Evolutionary conservation across 2,329 filamentous ascomycete species (phyloP), one percentile per base, ranked within the genome.

Genomic region (Hypomyces rosellus): DNA sequence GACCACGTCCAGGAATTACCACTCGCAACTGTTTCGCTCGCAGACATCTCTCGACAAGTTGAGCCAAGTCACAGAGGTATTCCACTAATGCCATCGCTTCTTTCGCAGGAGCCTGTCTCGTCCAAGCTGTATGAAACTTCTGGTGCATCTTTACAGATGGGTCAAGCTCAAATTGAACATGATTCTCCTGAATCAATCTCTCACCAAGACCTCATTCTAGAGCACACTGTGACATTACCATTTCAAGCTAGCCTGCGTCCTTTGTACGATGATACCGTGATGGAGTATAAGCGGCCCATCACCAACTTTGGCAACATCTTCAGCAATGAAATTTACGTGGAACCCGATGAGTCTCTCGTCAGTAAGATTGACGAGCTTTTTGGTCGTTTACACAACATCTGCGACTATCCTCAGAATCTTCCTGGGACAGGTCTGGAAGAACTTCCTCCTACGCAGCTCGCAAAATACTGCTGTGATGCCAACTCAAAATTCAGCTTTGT

Each of bases 401-500:
- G 80, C 59, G 80, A 84, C 58, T 74, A 80, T 37, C 80, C 79
- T 4, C 74, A 75, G 4, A 74, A 78, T 34, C 64, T 75, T 37
- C 65, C 76, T 20, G 73, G 73, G n/a, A 67, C 76, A 7, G 60
- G 64, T 2, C 59, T 72, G 12, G 65, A 67, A 20, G 55, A 58
- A 3, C 53, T 79, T 49, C 62, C 70, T 2, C 58, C 70, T 7
- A 59, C 63, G 4, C 69, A 74, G 18, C 66, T 72, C 48, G 74
- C 74, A 56, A 82, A 75, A 58, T 78, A 81, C 55, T 73, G 75
- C 2, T 71, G 75, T 49, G 75, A 75, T 47, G 75, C 78, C 9
- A 84, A 81, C 61, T 68, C 77, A 49, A 85, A 85, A 56, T 81
- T 78, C 56, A 74, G 72, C 33, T 85, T 85, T 56, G 58, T 84